A percentile compares a stretch with the other conserved stretches of the same genome.
phyloP scores from a whole-genome alignment of 2,329 filamentous ascomycete genomes.

The Fusarium scirpi region DNA sequence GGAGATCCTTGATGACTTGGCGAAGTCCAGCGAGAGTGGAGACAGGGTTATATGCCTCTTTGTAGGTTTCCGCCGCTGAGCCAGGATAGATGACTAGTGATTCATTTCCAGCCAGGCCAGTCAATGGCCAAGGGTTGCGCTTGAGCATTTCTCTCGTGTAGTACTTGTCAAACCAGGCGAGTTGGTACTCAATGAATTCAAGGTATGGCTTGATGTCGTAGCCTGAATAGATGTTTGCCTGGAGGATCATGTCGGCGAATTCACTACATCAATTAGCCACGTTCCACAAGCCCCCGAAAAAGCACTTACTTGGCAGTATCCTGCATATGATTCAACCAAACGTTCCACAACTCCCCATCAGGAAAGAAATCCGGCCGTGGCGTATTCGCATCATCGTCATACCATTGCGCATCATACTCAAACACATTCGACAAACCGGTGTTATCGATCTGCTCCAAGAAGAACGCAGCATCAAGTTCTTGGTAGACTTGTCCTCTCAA shows the following conservation, averaged over 20 bases:
- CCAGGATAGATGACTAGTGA: conserved; percentile 5
- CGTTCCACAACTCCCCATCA: conserved; percentile 8
- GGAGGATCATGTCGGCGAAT: conserved; percentile 10
- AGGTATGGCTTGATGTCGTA: conserved; percentile 11
- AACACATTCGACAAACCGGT: conserved; percentile 5
- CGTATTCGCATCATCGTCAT: conserved; percentile 16
- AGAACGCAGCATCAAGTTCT: conserved; percentile 1
- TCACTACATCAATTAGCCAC: background rate
- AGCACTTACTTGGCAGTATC: conserved; percentile 11
- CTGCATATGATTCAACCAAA: conserved; percentile 17
- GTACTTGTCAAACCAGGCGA: conserved; percentile 6
- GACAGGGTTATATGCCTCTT: conserved; percentile 1
- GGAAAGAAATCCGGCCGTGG: conserved; percentile 3
- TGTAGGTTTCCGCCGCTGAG: conserved; percentile 14
- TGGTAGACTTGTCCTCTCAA: conserved; percentile 2
- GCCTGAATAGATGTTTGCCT: conserved; percentile 12
- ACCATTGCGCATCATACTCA: conserved; percentile 19
- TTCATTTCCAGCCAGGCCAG: background rate
- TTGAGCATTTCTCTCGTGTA: conserved; percentile 7
- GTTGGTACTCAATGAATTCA: conserved; percentile 10
- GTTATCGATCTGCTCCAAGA: conserved; percentile 7
- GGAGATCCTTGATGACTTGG: conserved; percentile 14
- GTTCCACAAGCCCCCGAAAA: accelerated
- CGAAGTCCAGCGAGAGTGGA: background rate
- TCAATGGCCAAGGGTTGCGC: background rate